Evolutionary conservation across 805 yeast genomes (phyloP), one percentile per base, ranked within the genome.

Genomic region (Wickerhamomyces subpelliculosus): DNA sequence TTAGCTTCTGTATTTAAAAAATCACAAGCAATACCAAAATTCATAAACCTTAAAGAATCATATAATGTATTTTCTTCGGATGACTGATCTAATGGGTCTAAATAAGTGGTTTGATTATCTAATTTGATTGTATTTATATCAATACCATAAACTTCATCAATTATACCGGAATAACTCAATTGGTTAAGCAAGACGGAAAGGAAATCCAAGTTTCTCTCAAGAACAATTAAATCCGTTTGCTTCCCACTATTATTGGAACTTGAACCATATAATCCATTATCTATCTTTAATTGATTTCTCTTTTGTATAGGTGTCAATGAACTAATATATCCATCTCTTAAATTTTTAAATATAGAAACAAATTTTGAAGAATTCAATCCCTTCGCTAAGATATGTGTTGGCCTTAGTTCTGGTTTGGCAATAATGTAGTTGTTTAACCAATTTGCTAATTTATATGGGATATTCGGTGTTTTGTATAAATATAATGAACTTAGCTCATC

Each of bases 11-110:
- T 57, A 55, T 87, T 89, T 32, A 93, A 67, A 20, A 70, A 68
- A 7, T 75, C 71, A 2, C 97, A 97, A 26, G 89, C 80, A 20
- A 78, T 70, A 2, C 89, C 83, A 58, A 93, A 89, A 45, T 88
- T 88, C 39, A 78, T 60, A 52, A 77, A 75, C 44, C 78, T 74
- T 13, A 89, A 64, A 7, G 68, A 57, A 3, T 61, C 62, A 47
- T 65, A 75, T 6, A 80, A 62, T 10, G 67, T 62, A 4, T 53
- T 57, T 27, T 61, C 62, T 14, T 45, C 49, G 17, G 40, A 40
- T n/a, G n/a, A n/a, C n/a, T n/a, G n/a, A n/a, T 48, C 54, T 21
- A 52, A 46, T 21, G 44, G 30, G 23, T 46, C 38, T 8, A 46
- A 31, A 2, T 47, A 43, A 13, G 48, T 39, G 11, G 40, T 45